Conservation (phyloP, 2,329 filamentous ascomycete genomes). For the Cyclaneusma minus region DNA sequence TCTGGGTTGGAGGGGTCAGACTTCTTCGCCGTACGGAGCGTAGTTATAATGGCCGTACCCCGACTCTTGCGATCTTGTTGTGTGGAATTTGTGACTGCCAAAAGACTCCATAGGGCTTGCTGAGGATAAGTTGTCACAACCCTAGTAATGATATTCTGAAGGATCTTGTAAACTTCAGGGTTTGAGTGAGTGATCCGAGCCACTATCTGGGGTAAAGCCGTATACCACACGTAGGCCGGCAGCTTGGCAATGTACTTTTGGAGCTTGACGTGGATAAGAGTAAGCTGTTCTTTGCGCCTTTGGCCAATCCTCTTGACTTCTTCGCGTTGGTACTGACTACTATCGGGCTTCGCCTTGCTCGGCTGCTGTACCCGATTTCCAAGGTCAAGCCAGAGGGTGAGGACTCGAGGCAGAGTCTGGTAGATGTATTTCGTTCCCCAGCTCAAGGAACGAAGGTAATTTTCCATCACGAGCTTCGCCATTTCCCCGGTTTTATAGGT, state of each 20-base stretch:
- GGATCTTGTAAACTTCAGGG: constrained; percentile 55
- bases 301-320: constrained; percentile 34
- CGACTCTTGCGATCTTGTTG: constrained; percentile 49
- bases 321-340: constrained; percentile 33
- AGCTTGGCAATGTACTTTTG: constrained; percentile 62
- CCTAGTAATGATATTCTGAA: constrained; percentile 69
- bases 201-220: constrained; percentile 78
- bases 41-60: constrained; percentile 34
- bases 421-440: constrained; percentile 93
- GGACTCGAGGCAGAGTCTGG: constrained; percentile 77
- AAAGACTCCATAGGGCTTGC: constrained; percentile 80
- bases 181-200: constrained; percentile 90
- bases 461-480: constrained; percentile 81
- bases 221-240: constrained; percentile 67
- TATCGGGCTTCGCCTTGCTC: constrained; percentile 27
- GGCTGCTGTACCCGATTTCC: constrained; percentile 57
- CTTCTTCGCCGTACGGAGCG: constrained; percentile 33
- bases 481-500: constrained; percentile 67
- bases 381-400: constrained; percentile 91
- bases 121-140: constrained; percentile 80
- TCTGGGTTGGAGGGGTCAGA: constrained; percentile 38
- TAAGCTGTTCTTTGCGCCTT: constrained; percentile 48
- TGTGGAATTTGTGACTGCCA: constrained; percentile 72
- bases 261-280: constrained; percentile 56
- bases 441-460: constrained; percentile 73